A percentile compares a stretch with the other conserved stretches of the same genome.
Evolutionary conservation across 2,329 filamentous ascomycete genomes (phyloP).

Genomic region (Diaporthe velutina): DNA sequence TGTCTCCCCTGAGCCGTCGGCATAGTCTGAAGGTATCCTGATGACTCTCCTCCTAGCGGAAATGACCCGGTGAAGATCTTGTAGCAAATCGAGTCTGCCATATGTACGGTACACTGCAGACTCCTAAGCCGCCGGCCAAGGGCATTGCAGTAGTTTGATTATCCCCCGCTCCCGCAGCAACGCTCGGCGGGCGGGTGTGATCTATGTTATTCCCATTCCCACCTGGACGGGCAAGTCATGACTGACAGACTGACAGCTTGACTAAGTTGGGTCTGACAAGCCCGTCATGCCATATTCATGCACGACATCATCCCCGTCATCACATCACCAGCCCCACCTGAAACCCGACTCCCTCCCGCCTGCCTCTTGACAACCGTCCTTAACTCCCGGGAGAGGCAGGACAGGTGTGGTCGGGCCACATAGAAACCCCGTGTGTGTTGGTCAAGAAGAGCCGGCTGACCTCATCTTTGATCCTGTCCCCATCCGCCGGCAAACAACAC

Average conservation of each 20-base stretch:
- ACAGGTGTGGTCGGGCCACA: no score
- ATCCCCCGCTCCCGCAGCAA: background rate
- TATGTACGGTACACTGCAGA: background rate
- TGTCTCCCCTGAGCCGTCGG: background rate
- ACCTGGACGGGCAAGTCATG: background rate
- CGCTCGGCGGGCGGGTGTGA: background rate
- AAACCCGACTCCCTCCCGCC: background rate
- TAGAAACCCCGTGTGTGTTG: background rate
- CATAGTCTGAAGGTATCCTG: background rate
- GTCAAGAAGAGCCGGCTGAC: background rate
- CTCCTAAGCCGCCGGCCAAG: background rate
- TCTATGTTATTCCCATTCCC: background rate
- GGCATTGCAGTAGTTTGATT: background rate
- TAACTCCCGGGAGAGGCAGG: no score
- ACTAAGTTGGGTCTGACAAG: background rate
- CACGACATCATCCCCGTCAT: slow-evolving; percentile 21
- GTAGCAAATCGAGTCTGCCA: background rate
- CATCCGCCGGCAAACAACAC: background rate
- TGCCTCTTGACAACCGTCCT: no score
- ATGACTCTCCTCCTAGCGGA: background rate
- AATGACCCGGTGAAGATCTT: background rate
- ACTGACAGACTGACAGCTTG: background rate
- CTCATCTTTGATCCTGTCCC: background rate
- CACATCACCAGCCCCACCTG: slow-evolving; percentile 3
- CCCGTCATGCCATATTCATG: background rate